Conservation (phyloP, 2,329 filamentous ascomycete species). For the Aspergillus terreus region DNA sequence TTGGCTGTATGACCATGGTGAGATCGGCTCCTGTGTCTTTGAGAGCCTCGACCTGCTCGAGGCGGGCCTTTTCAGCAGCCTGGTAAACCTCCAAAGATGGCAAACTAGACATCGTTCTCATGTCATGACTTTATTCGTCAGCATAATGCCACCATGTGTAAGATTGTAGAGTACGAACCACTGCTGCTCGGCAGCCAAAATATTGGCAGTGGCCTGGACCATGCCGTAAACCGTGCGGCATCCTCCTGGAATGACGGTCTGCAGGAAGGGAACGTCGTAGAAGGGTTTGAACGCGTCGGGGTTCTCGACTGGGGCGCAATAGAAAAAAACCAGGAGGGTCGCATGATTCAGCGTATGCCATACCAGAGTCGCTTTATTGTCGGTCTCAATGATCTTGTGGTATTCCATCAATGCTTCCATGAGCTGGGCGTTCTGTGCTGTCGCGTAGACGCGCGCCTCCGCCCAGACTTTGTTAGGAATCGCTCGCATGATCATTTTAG, state of each 20-base stretch:
- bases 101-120: conserved; percentile 12
- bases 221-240: conserved; percentile 8
- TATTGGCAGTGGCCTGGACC: conserved; percentile 3
- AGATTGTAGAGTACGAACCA: not conserved
- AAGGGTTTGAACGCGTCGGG: conserved; percentile 7
- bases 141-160: not conserved
- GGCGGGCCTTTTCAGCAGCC: not conserved
- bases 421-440: conserved; percentile 2
- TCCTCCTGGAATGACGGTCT: conserved; percentile 4
- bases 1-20: conserved; percentile 11
- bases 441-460: conserved; percentile 8
- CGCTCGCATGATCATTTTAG: conserved; percentile 14
- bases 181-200: not conserved
- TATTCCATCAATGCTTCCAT: conserved; percentile 10
- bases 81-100: conserved; percentile 1
- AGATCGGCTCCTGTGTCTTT: conserved; percentile 1
- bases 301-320: conserved; percentile 6
- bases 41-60: not conserved
- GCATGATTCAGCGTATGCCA: conserved; percentile 6
- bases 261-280: conserved; percentile 4
- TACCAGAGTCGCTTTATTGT: conserved; percentile 10
- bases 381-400: conserved; percentile 9
- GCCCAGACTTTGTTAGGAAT: conserved; percentile 14
- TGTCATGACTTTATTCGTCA: conserved; percentile 11
- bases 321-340: conserved; percentile 7